Evolutionary conservation across 2,329 filamentous ascomycete genomes (phyloP), one percentile per base, ranked within the genome.

Genomic region (Nemania abortiva): DNA sequence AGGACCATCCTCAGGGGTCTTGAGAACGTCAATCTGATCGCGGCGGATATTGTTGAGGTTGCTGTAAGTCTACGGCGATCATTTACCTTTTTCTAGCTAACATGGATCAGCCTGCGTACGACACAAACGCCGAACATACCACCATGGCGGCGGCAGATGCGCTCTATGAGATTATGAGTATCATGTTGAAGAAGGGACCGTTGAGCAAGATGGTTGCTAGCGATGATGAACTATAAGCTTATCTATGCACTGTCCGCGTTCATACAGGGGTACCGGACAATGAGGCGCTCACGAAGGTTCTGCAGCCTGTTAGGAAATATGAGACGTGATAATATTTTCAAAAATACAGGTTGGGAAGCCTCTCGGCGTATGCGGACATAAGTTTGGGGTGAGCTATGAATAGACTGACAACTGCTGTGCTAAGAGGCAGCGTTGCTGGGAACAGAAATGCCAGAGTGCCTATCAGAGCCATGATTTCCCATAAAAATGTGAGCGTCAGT

Each of bases 151-250:
- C 88, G 24, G 88, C 88, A 2, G 75, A 92, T 80, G 85, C 86
- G 0, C 78, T 92, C 31, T 92, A 90, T 75, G 90, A 92, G 77
- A 87, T 93, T 56, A 90, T 92, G 85, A 91, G 88, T 11, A 84
- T 92, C 67, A 92, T 92, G 90, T 88, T 92, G 13, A 91, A 92
- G 83, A 90, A 88, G 73, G 90, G 90, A 0, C 89, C 90, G 0
- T 79, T 92, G 75, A 78, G 77, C 65, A 75, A 75, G 6, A 78
- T 77, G 75, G 63, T 78, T n/a, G 42, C 53, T 5, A 57, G 60
- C 1, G 66, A 69, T 15, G 53, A 54, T n/a, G 76, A 76, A 52
- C 65, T 74, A 10, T 75, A 39, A 74, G 62, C 58, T 18, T 47
- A 5, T n/a, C 9, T 49, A 6, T 1, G n/a, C 27, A 18, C 20